Evolutionary conservation across 2,329 filamentous ascomycete species (phyloP).

Genomic region (Xylaria sp.): DNA sequence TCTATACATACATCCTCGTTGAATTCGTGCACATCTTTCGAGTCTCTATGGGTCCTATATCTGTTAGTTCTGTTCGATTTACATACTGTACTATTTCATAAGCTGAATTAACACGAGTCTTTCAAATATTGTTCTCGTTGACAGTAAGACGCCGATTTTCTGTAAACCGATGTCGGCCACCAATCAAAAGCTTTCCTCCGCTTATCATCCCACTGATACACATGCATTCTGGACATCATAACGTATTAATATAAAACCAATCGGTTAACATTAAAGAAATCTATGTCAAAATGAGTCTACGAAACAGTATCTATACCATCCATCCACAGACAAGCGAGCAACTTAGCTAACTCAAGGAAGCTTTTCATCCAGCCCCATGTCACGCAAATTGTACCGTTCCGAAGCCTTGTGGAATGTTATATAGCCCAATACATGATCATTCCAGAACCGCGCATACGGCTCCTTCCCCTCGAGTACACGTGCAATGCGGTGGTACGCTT

Average conservation of each 20-base stretch:
- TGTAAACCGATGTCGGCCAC: neutral
- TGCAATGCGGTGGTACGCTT: constrained; percentile 35
- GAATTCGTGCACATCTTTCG: too few relatives aligned
- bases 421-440: constrained; percentile 43
- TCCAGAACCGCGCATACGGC: constrained; percentile 39
- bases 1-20: too few relatives aligned
- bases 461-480: constrained; percentile 36
- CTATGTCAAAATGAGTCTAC: neutral
- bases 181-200: neutral
- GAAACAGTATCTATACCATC: neutral
- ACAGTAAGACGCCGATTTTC: too few relatives aligned
- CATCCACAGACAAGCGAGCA: neutral
- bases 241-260: neutral
- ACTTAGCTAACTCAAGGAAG: neutral
- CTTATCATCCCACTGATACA: neutral
- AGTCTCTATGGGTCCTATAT: too few relatives aligned
- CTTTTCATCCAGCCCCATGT: constrained; percentile 34
- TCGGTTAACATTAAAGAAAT: neutral
- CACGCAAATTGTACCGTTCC: constrained; percentile 36
- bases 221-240: neutral
- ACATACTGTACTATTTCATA: neutral
- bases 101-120: neutral
- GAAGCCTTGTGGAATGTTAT: constrained; percentile 35
- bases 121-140: neutral
- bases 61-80: neutral